phyloP scores from a whole-genome alignment of 2,329 filamentous ascomycete species.

The Ramularia endophylla region DNA sequence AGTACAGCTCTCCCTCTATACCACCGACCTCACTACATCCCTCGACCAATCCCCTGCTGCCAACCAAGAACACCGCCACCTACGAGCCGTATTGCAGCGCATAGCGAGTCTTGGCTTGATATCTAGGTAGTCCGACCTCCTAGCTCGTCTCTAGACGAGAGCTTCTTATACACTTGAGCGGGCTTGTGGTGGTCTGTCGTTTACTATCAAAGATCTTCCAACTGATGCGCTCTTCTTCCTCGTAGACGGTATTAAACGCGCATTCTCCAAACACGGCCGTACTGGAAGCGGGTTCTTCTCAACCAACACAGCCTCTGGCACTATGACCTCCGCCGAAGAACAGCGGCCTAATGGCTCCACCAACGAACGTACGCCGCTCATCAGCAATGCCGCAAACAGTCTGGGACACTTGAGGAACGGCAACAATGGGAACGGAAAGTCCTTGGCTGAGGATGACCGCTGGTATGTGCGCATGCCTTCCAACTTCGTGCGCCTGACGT shows the following conservation, averaged over 20 bases:
- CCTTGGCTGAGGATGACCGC: slow-evolving; percentile 14
- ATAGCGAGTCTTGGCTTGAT: too few relatives aligned
- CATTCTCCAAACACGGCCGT: slow-evolving; percentile 22
- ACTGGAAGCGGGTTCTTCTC: slow-evolving; percentile 16
- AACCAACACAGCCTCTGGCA: slow-evolving; percentile 7
- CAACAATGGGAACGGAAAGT: slow-evolving; percentile 7
- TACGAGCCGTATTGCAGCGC: too few relatives aligned
- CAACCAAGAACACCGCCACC: too few relatives aligned
- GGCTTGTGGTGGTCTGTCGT: too few relatives aligned
- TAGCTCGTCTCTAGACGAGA: too few relatives aligned
- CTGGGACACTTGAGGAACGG: not conserved
- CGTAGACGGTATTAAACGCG: slow-evolving; percentile 15
- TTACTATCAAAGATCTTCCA: not conserved
- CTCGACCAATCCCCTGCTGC: too few relatives aligned
- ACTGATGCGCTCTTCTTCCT: slow-evolving; percentile 2
- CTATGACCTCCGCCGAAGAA: slow-evolving; percentile 11
- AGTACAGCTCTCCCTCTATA: too few relatives aligned
- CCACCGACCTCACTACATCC: too few relatives aligned
- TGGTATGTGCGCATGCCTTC: slow-evolving; percentile 17
- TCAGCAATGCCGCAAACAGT: slow-evolving; percentile 12
- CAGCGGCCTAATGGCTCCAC: slow-evolving; percentile 15
- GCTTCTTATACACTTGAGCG: too few relatives aligned
- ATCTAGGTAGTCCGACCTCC: too few relatives aligned
- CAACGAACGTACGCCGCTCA: slow-evolving; percentile 26
- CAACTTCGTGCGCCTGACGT: slow-evolving; percentile 26